Evolutionary conservation across 768 basidiomycete genomes (phyloP).

Genomic region (Mycena crocata): DNA sequence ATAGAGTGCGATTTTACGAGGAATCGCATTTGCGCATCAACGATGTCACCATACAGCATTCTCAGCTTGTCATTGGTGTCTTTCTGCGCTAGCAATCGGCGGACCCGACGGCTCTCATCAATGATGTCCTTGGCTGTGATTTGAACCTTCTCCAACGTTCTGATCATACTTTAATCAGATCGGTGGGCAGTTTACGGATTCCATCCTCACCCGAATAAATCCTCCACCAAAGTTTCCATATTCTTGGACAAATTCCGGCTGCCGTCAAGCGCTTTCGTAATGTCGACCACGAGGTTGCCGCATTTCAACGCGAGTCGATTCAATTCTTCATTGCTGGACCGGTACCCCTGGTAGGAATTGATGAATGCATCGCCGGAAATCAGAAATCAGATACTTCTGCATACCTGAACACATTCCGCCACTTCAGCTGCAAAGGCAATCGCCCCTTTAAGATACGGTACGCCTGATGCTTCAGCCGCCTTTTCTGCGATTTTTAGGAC

Average conservation of each 20-base stretch:
- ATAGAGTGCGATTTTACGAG: neutral
- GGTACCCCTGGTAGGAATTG: neutral
- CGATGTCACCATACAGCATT: neutral
- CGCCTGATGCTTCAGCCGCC: slow-evolving; percentile 1
- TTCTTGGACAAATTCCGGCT: neutral
- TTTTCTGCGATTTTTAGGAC: slow-evolving; percentile 7
- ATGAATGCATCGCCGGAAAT: no score
- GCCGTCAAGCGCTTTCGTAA: neutral
- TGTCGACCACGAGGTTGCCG: neutral
- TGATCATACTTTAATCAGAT: neutral
- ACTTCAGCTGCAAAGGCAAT: slow-evolving; percentile 4
- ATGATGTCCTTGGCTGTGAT: slow-evolving; percentile 5
- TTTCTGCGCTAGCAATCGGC: neutral
- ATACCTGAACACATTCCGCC: slow-evolving; percentile 15
- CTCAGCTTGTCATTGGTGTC: neutral
- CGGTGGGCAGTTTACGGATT: no score
- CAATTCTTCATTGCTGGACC: slow-evolving; percentile 19
- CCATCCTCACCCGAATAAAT: slow-evolving; percentile 3
- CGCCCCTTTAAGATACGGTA: slow-evolving; percentile 18
- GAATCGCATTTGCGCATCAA: neutral
- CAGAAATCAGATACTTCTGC: neutral
- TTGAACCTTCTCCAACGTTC: slow-evolving; percentile 15
- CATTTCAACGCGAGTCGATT: slow-evolving; percentile 12
- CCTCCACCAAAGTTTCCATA: slow-evolving; percentile 7
- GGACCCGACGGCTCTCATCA: neutral